phyloP scores from a whole-genome alignment of 768 basidiomycete species.

The Tulasnella sp. region DNA sequence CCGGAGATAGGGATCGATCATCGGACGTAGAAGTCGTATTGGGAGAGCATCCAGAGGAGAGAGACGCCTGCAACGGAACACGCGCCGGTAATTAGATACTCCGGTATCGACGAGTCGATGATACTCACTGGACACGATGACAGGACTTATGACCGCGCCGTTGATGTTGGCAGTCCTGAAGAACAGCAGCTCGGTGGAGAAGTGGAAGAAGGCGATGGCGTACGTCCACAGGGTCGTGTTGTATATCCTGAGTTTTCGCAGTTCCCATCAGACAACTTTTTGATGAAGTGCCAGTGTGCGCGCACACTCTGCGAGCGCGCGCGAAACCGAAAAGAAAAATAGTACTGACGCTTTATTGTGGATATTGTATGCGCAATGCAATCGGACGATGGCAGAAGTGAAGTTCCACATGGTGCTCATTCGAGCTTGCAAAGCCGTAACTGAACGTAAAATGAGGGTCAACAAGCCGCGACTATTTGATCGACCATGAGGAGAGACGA shows the following conservation, averaged over 20 bases:
- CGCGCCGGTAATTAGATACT: not conserved
- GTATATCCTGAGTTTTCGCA: slow-evolving; percentile 51
- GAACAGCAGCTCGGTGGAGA: slow-evolving; percentile 72
- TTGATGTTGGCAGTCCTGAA: slow-evolving; percentile 62
- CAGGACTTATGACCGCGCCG: slow-evolving; percentile 51
- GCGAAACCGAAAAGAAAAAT: slow-evolving; percentile 1
- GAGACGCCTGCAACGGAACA: slow-evolving; percentile 39
- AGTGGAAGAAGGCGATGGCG: slow-evolving; percentile 83
- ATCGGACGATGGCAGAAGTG: slow-evolving; percentile 68
- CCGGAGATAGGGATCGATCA: not conserved
- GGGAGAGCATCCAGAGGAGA: slow-evolving; percentile 74
- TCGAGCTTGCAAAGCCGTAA: slow-evolving; percentile 75
- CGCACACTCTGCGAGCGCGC: too few relatives aligned
- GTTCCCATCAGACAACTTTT: not conserved
- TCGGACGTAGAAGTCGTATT: slow-evolving; percentile 67
- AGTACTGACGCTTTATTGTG: slow-evolving; percentile 58
- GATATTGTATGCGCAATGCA: slow-evolving; percentile 85
- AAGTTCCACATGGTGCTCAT: slow-evolving; percentile 91
- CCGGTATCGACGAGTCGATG: not conserved
- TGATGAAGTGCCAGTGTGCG: not conserved
- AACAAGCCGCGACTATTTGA: not conserved
- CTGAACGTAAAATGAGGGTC: slow-evolving; percentile 30
- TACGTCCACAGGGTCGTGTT: slow-evolving; percentile 82
- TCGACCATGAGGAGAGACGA: slow-evolving; percentile 24
- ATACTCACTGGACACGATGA: slow-evolving; percentile 75